Percentiles rank a stretch among this genome's conserved stretches.
Evolutionary conservation across 306 rosid genomes (phyloP).

Genomic region (Morella rubra): DNA sequence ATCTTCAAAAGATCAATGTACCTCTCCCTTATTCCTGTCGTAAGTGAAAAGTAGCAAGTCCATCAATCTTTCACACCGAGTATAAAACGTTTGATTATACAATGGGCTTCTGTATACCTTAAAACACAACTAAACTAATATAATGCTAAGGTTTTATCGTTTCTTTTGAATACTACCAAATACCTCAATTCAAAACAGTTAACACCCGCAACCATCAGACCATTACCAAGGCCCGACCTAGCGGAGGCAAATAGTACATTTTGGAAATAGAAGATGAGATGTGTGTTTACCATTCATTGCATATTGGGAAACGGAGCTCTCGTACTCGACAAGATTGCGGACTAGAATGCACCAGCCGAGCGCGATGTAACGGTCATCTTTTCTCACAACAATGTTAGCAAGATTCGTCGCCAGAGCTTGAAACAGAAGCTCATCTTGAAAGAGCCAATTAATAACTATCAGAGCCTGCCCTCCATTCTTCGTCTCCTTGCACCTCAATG

Average conservation of each 20-base stretch:
- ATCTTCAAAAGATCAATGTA: conserved; percentile 56
- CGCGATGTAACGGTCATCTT: conserved; percentile 65
- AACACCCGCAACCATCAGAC: background rate
- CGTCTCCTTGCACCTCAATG: conserved; percentile 56
- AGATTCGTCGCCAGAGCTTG: conserved; percentile 47
- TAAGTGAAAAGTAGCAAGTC: background rate
- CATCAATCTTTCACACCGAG: background rate
- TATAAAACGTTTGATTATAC: background rate
- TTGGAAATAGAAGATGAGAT: background rate
- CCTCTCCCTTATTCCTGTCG: conserved; percentile 70
- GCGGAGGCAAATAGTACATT: background rate
- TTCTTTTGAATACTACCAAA: background rate
- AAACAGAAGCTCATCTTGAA: conserved; percentile 65
- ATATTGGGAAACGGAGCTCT: conserved; percentile 39
- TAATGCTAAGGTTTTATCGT: background rate
- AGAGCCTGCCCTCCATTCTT: conserved; percentile 66
- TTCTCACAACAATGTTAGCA: conserved; percentile 46
- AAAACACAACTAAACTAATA: background rate
- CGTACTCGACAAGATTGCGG: conserved; percentile 58
- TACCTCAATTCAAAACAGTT: background rate
- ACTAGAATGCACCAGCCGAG: conserved; percentile 84
- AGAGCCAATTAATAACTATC: conserved; percentile 77
- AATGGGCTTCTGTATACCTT: background rate
- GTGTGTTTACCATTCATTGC: conserved; percentile 47
- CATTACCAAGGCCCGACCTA: background rate